Evolutionary conservation across 140 eudicot genomes (phyloP), one percentile per base, ranked within the genome.

Genomic region (Ambrosia hybrid): DNA sequence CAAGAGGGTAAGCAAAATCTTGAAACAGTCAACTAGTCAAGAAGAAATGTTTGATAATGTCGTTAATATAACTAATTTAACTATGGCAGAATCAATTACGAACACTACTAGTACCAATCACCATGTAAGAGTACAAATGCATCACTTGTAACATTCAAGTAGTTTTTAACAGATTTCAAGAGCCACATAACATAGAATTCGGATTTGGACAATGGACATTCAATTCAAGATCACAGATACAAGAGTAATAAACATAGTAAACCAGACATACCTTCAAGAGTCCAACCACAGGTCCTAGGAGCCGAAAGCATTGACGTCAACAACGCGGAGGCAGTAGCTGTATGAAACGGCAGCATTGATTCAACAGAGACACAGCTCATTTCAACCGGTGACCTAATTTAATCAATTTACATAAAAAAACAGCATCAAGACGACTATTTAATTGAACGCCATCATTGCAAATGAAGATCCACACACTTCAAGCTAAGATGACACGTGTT

Each of bases 311-410:
- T 84, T 3, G 96, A 91, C 70, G 79, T 91, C 60, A 91, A 85
- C 85, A 91, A 76, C 6, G 97, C 97, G 37, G 96, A 84, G 10
- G 97, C 86, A 14, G 97, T 91, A 8, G 94, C 96, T n/a, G 91
- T 73, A 74, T 91, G 94, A 57, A 80, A 85, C 0, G 97, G 97
- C 56, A 82, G 76, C 91, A 91, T 66, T n/a, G 97, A 78, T 39
- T 80, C 81, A 57, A 82, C 75, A 41, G 78, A 65, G 7, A 74
- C 82, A 65, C 80, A 51, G 39, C 91, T 85, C 91, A 86, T 63
- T 82, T 88, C 94, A 59, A 88, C 96, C 0, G 97, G 94, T 11
- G 86, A 82, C 84, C 97, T 91, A 68, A 5, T 57, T 65, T 9
- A 65, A 39, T 5, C 53, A 17, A 39, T 39, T 65, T 1, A 11